Evolutionary conservation across 495 filamentous ascomycete species (phyloP).

Genomic region (Xylaria grammica): DNA sequence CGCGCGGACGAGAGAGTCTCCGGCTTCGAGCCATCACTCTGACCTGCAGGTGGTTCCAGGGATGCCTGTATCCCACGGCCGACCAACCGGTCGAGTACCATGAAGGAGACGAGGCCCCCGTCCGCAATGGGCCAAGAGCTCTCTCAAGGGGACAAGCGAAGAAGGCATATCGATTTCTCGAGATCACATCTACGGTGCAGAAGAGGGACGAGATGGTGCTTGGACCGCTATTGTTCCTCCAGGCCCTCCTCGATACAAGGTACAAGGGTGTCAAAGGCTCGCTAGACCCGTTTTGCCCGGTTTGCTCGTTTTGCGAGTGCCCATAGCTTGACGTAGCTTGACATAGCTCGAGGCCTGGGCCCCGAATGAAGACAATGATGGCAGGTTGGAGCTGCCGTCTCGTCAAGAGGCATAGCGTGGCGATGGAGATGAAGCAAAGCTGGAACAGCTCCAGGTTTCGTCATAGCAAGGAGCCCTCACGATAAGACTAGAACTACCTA

Average conservation of each 20-base stretch:
- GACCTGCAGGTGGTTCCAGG: slow-evolving; percentile 28
- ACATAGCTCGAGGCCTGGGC: neutral
- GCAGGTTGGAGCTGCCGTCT: slow-evolving; percentile 1
- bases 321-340: too few relatives aligned
- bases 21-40: slow-evolving; percentile 30
- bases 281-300: slow-evolving; percentile 8
- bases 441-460: slow-evolving; percentile 45
- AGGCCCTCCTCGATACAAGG: slow-evolving; percentile 5
- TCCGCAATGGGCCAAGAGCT: neutral
- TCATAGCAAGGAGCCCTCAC: slow-evolving; percentile 30
- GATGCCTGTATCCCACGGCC: slow-evolving; percentile 20
- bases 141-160: neutral
- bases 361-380: neutral
- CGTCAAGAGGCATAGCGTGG: slow-evolving; percentile 33
- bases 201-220: slow-evolving; percentile 10
- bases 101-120: neutral
- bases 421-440: slow-evolving; percentile 42
- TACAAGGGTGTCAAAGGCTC: slow-evolving; percentile 24
- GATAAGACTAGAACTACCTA: slow-evolving; percentile 32
- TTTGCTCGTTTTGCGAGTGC: neutral
- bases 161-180: neutral
- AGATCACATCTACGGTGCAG: slow-evolving; percentile 14
- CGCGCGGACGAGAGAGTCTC: slow-evolving; percentile 34
- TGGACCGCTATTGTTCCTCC: slow-evolving; percentile 4
- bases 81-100: neutral